A percentile compares a stretch with the other conserved stretches of the same genome.
These are phyloP conservation scores for Batrachochytrium dendrobatidis DNA, from an alignment of 371 early-diverging fungal species.

Conservation along the genomic window DNA sequence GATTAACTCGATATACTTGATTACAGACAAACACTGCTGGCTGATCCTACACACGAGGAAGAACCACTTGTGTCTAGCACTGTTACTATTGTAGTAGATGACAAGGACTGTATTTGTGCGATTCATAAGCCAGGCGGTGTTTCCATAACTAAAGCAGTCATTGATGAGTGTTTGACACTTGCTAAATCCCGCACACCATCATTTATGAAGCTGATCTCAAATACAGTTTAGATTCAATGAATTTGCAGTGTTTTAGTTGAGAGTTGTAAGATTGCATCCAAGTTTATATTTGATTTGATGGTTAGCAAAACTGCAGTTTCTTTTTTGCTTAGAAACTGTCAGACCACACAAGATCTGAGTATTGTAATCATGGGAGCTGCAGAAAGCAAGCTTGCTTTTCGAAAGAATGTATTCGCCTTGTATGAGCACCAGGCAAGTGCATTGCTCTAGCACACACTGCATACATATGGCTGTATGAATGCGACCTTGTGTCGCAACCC, in stretches of 20 bases:
- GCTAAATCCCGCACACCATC: slow-evolving; percentile 10
- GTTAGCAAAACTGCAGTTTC: too few relatives aligned
- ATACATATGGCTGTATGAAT: too few relatives aligned
- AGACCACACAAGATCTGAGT: too few relatives aligned
- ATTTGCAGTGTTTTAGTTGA: too few relatives aligned
- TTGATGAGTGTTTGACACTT: slow-evolving; percentile 15
- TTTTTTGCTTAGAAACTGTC: too few relatives aligned
- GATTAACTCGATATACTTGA: background rate
- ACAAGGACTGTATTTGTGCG: slow-evolving; percentile 35
- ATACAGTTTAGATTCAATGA: too few relatives aligned
- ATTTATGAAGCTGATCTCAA: background rate
- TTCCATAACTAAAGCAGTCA: slow-evolving; percentile 5
- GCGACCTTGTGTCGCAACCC: too few relatives aligned
- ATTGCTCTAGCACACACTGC: too few relatives aligned
- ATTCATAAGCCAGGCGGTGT: slow-evolving; percentile 24
- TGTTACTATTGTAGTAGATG: slow-evolving; percentile 58
- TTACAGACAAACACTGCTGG: slow-evolving; percentile 42
- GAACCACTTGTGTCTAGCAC: slow-evolving; percentile 51
- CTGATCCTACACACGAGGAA: slow-evolving; percentile 72
- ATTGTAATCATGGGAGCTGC: slow-evolving; percentile 82
- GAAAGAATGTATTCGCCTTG: slow-evolving; percentile 65
- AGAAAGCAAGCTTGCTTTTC: slow-evolving; percentile 80
- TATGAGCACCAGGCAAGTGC: slow-evolving; percentile 65
- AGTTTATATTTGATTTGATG: too few relatives aligned
- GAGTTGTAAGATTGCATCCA: too few relatives aligned